Evolutionary conservation across 768 basidiomycete genomes (phyloP).

Genomic region (Suillus paluster): DNA sequence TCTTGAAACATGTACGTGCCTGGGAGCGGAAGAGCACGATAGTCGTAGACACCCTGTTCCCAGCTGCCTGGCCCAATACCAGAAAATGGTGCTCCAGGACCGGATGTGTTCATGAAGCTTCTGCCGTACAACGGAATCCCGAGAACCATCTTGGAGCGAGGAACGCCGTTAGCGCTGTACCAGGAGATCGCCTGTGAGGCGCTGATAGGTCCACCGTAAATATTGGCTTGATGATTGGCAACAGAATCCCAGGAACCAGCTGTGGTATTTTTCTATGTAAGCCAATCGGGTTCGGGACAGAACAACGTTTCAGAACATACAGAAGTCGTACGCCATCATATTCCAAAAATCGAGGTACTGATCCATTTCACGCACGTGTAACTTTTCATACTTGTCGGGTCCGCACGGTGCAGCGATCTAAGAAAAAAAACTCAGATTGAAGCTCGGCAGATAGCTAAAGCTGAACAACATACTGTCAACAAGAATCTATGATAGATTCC

Average conservation of each 20-base stretch:
- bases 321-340: constrained; percentile 92
- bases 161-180: constrained; percentile 74
- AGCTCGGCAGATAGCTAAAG: neutral
- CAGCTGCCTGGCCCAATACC: constrained; percentile 89
- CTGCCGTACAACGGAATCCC: constrained; percentile 95
- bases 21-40: constrained; percentile 83
- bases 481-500: constrained; percentile 66
- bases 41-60: constrained; percentile 94
- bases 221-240: constrained; percentile 85
- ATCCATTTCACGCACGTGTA: constrained; percentile 86
- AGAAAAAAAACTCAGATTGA: constrained; percentile 15
- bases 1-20: constrained; percentile 71
- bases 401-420: constrained; percentile 96
- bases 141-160: constrained; percentile 79
- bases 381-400: constrained; percentile 78
- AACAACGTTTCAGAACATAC: constrained; percentile 40
- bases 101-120: constrained; percentile 83
- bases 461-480: constrained; percentile 59
- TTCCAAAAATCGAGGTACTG: constrained; percentile 94
- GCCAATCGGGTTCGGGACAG: constrained; percentile 10
- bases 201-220: constrained; percentile 71
- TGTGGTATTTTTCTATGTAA: constrained; percentile 30
- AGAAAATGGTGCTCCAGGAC: constrained; percentile 78
- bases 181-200: constrained; percentile 67
- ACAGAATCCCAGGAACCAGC: constrained; percentile 78